Percentiles rank a stretch among this genome's conserved stretches.
phyloP scores from a whole-genome alignment of 2,329 filamentous ascomycete genomes.

The Fusarium fracticaudum region DNA sequence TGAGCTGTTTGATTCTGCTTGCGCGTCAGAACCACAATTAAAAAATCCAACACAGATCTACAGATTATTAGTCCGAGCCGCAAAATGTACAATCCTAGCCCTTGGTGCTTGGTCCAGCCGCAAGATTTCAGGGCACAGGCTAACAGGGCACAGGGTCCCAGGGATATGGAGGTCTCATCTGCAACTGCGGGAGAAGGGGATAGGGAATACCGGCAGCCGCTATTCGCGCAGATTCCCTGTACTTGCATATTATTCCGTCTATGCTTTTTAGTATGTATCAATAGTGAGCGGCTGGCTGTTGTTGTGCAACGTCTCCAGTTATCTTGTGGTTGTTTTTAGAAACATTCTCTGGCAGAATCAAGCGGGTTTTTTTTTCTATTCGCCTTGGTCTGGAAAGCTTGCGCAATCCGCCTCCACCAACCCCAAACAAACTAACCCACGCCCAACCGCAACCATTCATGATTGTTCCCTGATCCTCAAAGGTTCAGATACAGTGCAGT shows the following conservation, averaged over 20 bases:
- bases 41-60: slow-evolving; percentile 25
- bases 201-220: slow-evolving; percentile 2
- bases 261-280: not conserved
- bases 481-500: slow-evolving; percentile 7
- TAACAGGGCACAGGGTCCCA: not conserved
- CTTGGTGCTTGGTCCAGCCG: not conserved
- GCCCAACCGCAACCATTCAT: slow-evolving; percentile 3
- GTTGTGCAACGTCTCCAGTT: slow-evolving; percentile 13
- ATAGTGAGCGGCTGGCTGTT: not conserved
- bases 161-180: not conserved
- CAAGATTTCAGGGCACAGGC: slow-evolving; percentile 1
- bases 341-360: not conserved
- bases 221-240: slow-evolving; percentile 10
- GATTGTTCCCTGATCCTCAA: slow-evolving; percentile 4
- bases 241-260: not conserved
- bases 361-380: not conserved
- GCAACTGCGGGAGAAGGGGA: not conserved
- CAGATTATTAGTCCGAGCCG: slow-evolving; percentile 26
- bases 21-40: slow-evolving; percentile 29
- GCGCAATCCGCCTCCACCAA: slow-evolving; percentile 34
- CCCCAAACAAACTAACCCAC: slow-evolving; percentile 16
- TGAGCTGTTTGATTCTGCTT: slow-evolving; percentile 27
- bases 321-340: slow-evolving; percentile 19
- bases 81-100: slow-evolving; percentile 14
- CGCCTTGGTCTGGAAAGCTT: slow-evolving; percentile 24